Evolutionary conservation across 1,284 basidiomycete genomes (phyloP).

Genomic region (Cerrena zonata): DNA sequence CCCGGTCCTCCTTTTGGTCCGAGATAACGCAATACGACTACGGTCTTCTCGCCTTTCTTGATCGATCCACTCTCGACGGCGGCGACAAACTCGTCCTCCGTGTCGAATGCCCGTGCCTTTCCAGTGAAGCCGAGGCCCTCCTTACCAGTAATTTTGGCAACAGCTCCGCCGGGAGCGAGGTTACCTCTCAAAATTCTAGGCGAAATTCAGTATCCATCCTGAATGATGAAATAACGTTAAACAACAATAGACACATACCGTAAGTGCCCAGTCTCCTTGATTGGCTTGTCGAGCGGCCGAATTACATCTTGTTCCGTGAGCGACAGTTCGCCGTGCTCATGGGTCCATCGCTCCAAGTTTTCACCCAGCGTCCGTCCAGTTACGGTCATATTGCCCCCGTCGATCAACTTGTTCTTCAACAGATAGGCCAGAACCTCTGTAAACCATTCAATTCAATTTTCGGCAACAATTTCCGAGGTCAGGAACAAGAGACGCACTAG

Average conservation of each 20-base stretch:
- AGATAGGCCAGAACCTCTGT: constrained; percentile 78
- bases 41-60: constrained; percentile 83
- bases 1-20: constrained; percentile 87
- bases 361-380: constrained; percentile 84
- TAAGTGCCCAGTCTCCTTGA: constrained; percentile 84
- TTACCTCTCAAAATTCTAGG: constrained; percentile 76
- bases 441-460: constrained; percentile 9
- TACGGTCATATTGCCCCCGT: constrained; percentile 82
- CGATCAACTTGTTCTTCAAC: constrained; percentile 74
- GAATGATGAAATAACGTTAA: background rate
- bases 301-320: constrained; percentile 73
- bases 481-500: constrained; percentile 48
- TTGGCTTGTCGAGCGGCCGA: constrained; percentile 77
- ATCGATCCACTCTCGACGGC: constrained; percentile 79
- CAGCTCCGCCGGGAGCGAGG: constrained; percentile 89
- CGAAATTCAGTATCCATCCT: background rate
- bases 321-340: constrained; percentile 71
- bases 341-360: constrained; percentile 81
- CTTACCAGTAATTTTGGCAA: constrained; percentile 91
- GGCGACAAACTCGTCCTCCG: constrained; percentile 73
- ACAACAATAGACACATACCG: constrained; percentile 42
- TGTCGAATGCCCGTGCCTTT: constrained; percentile 79
- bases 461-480: constrained; percentile 7
- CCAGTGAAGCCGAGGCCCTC: constrained; percentile 83
- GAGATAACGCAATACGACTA: constrained; percentile 84